These are phyloP conservation scores for Aureobasidium leucospermi DNA, from an alignment of 2,329 filamentous ascomycete genomes.

Conservation along the genomic window DNA sequence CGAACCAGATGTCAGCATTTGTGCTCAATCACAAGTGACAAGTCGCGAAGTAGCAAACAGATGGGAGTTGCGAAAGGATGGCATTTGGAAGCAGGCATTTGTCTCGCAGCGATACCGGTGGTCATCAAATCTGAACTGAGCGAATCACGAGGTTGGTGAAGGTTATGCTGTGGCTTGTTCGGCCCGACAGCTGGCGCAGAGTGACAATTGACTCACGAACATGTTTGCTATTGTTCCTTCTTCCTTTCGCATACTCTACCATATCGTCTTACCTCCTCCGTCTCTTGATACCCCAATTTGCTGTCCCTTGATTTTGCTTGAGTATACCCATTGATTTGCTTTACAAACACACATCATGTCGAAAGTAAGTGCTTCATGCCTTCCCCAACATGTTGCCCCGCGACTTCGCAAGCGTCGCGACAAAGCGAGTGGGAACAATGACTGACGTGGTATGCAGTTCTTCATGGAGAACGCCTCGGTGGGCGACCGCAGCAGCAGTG, in stretches of 20 bases:
- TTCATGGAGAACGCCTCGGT: conserved; percentile 44
- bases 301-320: background rate
- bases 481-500: conserved; percentile 41
- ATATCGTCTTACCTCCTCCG: background rate
- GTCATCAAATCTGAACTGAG: background rate
- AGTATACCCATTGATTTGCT: background rate
- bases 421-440: background rate
- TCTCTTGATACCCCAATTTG: conserved; percentile 3
- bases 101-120: background rate
- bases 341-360: background rate
- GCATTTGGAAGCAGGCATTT: background rate
- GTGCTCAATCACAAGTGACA: too few species aligned
- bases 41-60: too few species aligned
- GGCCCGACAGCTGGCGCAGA: background rate
- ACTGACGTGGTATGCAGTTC: conserved; percentile 33
- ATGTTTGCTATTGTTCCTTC: background rate
- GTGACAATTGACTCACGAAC: background rate
- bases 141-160: background rate
- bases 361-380: background rate
- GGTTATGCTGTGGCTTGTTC: background rate
- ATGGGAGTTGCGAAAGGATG: background rate
- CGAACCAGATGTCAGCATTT: background rate
- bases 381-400: background rate
- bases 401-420: background rate
- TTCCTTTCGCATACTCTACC: background rate